phyloP scores from a whole-genome alignment of 2,329 filamentous ascomycete genomes.

The Podosphaera aphanis region DNA sequence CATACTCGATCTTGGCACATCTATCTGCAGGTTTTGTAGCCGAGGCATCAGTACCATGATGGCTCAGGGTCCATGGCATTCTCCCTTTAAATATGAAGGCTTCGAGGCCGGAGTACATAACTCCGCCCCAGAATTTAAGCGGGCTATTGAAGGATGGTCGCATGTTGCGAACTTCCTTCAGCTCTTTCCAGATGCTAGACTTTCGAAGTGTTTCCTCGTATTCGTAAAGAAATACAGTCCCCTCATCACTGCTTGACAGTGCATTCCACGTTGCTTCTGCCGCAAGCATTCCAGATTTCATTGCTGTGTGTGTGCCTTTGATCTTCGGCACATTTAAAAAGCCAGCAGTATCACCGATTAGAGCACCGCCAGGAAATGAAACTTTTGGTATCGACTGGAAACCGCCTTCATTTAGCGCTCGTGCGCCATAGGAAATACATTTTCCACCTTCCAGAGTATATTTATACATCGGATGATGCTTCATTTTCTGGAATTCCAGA shows the following conservation, averaged over 20 bases:
- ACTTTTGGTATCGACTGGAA: conserved; percentile 97
- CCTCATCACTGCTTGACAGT: conserved; percentile 31
- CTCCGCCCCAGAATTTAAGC: conserved; percentile 69
- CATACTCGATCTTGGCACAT: conserved; percentile 79
- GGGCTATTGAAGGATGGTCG: conserved; percentile 79
- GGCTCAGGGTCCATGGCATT: conserved; percentile 77
- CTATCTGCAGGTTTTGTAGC: conserved; percentile 60
- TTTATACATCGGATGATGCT: conserved; percentile 82
- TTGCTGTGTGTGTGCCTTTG: conserved; percentile 93
- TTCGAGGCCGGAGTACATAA: conserved; percentile 82
- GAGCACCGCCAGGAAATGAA: conserved; percentile 79
- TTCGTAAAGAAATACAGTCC: conserved; percentile 73
- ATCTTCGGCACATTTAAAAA: conserved; percentile 97
- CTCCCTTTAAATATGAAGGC: conserved; percentile 69
- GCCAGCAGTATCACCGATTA: conserved; percentile 89
- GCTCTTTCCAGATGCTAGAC: conserved; percentile 78
- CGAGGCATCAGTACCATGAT: conserved; percentile 53
- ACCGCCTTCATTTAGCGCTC: conserved; percentile 78
- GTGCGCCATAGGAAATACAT: conserved; percentile 87
- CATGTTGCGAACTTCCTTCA: conserved; percentile 92
- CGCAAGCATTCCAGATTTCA: conserved; percentile 92
- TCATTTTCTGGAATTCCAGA: conserved; percentile 92
- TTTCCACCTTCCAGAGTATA: conserved; percentile 81
- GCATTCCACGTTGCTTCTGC: conserved; percentile 76
- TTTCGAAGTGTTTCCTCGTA: conserved; percentile 77